These are phyloP conservation scores for Ophiocordyceps camponoti-saundersi DNA, from an alignment of 2,329 filamentous ascomycete species.

Conservation along the genomic window DNA sequence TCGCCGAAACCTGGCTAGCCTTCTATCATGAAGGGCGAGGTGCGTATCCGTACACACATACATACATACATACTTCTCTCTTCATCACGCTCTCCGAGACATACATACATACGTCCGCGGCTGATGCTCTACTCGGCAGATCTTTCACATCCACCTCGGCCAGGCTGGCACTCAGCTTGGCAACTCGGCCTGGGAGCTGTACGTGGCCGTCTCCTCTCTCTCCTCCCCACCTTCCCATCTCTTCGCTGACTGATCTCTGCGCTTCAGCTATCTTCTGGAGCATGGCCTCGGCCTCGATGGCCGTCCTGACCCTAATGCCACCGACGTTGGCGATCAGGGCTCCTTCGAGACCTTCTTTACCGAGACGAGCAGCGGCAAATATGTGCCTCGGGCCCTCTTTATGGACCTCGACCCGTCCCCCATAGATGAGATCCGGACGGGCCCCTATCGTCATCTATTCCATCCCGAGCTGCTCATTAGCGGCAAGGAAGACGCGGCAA, in stretches of 20 bases:
- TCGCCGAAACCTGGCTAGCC: constrained; percentile 5
- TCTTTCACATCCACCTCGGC: constrained; percentile 47
- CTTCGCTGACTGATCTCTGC: constrained; percentile 7
- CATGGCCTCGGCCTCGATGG: constrained; percentile 52
- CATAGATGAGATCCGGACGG: constrained; percentile 58
- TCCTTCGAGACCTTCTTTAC: constrained; percentile 61
- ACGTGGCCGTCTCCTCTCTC: constrained; percentile 19
- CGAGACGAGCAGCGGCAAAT: constrained; percentile 54
- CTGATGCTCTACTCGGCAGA: constrained; percentile 18
- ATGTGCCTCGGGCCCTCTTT: constrained; percentile 56
- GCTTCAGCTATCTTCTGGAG: constrained; percentile 50
- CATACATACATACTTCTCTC: background rate
- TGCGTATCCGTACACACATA: constrained; percentile 6
- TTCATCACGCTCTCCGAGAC: background rate
- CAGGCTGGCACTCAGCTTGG: constrained; percentile 60
- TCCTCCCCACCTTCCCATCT: background rate
- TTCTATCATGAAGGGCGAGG: constrained; percentile 39
- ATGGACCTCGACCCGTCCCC: constrained; percentile 58
- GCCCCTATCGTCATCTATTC: constrained; percentile 50
- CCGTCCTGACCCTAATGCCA: constrained; percentile 41
- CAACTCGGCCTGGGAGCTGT: constrained; percentile 64
- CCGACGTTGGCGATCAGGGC: constrained; percentile 42
- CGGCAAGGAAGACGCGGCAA: constrained; percentile 62
- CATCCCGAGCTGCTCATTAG: constrained; percentile 56
- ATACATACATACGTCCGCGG: background rate